These are phyloP conservation scores for Cardamine chenopodiifolia DNA, from an alignment of 345 rosid species.

Conservation along the genomic window DNA sequence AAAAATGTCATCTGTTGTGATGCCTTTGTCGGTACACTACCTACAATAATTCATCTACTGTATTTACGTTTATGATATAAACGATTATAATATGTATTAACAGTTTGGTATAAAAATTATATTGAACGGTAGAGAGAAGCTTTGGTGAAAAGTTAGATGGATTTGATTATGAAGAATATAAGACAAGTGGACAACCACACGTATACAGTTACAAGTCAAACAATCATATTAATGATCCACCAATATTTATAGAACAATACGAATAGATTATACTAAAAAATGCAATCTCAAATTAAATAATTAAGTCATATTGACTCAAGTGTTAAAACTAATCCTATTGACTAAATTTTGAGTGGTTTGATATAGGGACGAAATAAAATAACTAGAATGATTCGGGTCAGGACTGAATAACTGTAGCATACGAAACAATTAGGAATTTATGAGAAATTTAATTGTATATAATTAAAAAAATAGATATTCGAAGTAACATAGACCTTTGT, in stretches of 20 bases:
- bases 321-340: not conserved
- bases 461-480: too few species aligned
- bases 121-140: slow-evolving; percentile 22
- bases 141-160: slow-evolving; percentile 37
- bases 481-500: too few species aligned
- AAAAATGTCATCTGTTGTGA: slow-evolving; percentile 20
- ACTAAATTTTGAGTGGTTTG: not conserved
- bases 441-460: too few species aligned
- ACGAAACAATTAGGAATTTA: too few species aligned
- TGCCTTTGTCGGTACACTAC: slow-evolving; percentile 38
- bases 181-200: slow-evolving; percentile 40
- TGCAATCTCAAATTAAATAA: slow-evolving; percentile 14
- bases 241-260: slow-evolving; percentile 1
- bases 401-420: too few species aligned
- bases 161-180: slow-evolving; percentile 16
- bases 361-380: not conserved
- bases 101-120: slow-evolving; percentile 16
- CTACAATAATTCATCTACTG: slow-evolving; percentile 4
- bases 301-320: not conserved
- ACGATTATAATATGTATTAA: not conserved
- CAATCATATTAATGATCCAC: slow-evolving; percentile 37
- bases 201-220: slow-evolving; percentile 38
- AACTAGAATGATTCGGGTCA: not conserved
- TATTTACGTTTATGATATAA: not conserved
- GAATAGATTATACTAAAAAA: not conserved